Base-by-base conservation (phyloP, 148 eudicot species). In the Hydrangea macrophylla region DNA sequence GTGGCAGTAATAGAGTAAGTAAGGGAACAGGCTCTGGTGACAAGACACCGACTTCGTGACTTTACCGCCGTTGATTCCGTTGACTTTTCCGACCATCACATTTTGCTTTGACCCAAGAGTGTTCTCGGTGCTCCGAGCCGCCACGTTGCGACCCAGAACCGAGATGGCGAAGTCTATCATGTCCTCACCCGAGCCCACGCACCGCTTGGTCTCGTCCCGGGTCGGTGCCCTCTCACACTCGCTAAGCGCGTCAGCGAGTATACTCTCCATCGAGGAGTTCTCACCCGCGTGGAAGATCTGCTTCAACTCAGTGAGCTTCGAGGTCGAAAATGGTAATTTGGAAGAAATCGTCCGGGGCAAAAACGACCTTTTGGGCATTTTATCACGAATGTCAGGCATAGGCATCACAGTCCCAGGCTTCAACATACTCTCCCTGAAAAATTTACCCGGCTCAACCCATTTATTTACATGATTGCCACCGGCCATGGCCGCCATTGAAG, bases 401-500 rank as follows among this genome's bases (percentile, higher is more conserved):
- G 86, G 81, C 86, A 83, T 83, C 1, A 83, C 73, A 39, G 67
- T 69, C 1, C 86, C 86, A 45, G 65, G 70, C 28, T 65, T 77
- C n/a, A 83, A 55, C 61, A 62, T 75, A 3, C 18, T 45, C 66
- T 83, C 86, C 22, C 86, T 50, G 56, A 83, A 83, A 57, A 83
- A 83, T 56, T 83, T 83, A 3, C 86, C 86, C 0, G 84, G 86
- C 68, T 83, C 86, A 15, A 83, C 60, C 86, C 86, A 80, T 53
- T 58, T 71, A 58, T 74, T 83, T 44, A 71, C 71, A 2, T 17
- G 7, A 54, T 77, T 79, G 62, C 79, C 74, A 62, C 56, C 36
- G 2, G 9, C 13, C 51, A 35, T 44, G 2, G 9, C 13, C 51
- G 42, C 62, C 70, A 68, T 6, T 13, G 58, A 31, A 8, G 55